Base-by-base conservation (phyloP, 2,329 filamentous ascomycete genomes). In the Fusarium sp. region DNA sequence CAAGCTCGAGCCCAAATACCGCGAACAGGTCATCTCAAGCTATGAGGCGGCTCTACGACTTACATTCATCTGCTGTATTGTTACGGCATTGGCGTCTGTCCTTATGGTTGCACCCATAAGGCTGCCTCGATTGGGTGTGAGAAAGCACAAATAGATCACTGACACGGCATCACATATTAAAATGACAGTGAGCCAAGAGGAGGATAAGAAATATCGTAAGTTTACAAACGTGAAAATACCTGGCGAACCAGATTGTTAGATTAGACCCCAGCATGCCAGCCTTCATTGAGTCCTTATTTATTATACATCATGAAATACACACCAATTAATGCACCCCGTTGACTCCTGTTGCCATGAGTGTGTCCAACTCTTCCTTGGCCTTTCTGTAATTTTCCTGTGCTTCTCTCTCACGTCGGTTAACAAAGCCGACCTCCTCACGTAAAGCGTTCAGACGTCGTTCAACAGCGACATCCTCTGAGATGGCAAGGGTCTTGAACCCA, bases 301-400 rank as follows among this genome's bases (percentile, higher is more conserved):
- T 75, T 69, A 60, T 75, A 75, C 72, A 75, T 54, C 62, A 39
- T 65, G 42, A 65, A 67, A 58, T 53, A 58, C 34, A 43, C 49
- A 48, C 31, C 45, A 21, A 59, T 77, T 71, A 84, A 65, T 81
- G 78, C 73, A 80, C 79, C 37, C 83, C 82, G 56, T 80, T 80
- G 48, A 76, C 69, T 31, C 69, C 72, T 14, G 69, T 74, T 52
- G 71, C 71, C 66, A 76, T 79, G 71, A 97, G 81, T 56, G 81
- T 83, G 49, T 90, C 88, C 71, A 98, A 79, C 83, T 98, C 96
- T 48, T 94, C 93, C 80, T 88, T 93, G 62, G 89, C 88, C 69
- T 82, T 83, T 73, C 92, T 87, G 78, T 96, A 99, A 74, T 91
- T 79, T 69, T 98, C 94, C 81, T 99, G 96, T 9, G 93, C 94